Conservation (phyloP, 2,329 filamentous ascomycete genomes). For the Huntiella moniliformis region DNA sequence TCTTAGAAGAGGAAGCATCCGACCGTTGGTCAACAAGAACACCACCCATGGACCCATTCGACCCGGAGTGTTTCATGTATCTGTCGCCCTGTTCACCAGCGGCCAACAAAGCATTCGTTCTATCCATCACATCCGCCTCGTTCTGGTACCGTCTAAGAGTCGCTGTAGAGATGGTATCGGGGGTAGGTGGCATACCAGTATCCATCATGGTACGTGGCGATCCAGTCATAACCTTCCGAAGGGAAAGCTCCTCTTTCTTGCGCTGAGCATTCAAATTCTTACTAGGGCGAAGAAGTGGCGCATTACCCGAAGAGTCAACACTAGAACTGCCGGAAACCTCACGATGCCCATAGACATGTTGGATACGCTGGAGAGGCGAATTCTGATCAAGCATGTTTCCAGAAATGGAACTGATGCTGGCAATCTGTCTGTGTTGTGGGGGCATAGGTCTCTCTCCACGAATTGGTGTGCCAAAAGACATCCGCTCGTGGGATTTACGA, state of each 20-base stretch:
- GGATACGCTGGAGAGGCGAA: conserved; percentile 33
- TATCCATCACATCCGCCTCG: conserved; percentile 25
- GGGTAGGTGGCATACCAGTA: conserved; percentile 34
- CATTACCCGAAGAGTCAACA: conserved; percentile 15
- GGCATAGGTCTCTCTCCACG: neutral
- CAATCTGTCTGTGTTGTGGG: conserved; percentile 6
- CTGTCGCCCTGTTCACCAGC: neutral
- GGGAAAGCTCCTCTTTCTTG: conserved; percentile 21
- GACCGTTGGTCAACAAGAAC: conserved; percentile 4
- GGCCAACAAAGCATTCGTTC: conserved; percentile 4
- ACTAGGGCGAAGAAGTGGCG: conserved; percentile 16
- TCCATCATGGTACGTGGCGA: conserved; percentile 23
- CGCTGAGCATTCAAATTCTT: conserved; percentile 21
- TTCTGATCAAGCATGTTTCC: conserved; percentile 23
- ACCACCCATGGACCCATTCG: conserved; percentile 9
- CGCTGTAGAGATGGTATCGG: conserved; percentile 39
- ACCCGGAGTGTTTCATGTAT: conserved; percentile 10
- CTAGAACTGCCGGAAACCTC: conserved; percentile 11
- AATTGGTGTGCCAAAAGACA: conserved; percentile 4
- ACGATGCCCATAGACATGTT: conserved; percentile 17
- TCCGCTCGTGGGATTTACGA: neutral
- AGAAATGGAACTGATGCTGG: conserved; percentile 22
- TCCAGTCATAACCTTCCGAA: conserved; percentile 31
- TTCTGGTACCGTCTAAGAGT: conserved; percentile 31
- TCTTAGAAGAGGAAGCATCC: conserved; percentile 6